Conservation (phyloP, 1,284 basidiomycete genomes). For the Leccinum pallidistipes region DNA sequence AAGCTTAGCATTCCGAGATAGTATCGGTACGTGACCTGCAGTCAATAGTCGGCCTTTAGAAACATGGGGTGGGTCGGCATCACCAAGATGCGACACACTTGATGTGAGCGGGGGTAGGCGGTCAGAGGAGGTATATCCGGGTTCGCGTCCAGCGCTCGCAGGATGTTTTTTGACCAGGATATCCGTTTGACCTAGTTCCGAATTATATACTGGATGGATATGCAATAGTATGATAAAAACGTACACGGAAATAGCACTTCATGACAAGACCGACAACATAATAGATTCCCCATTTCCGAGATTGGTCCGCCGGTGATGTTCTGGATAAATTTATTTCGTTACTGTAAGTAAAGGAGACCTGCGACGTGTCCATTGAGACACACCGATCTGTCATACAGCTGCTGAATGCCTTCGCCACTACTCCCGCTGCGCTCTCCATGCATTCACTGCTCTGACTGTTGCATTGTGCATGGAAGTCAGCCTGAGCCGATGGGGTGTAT, state of each 20-base stretch:
- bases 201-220: neutral
- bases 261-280: slow-evolving; percentile 91
- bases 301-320: slow-evolving; percentile 66
- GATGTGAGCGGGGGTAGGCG: slow-evolving; percentile 81
- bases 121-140: slow-evolving; percentile 79
- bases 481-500: slow-evolving; percentile 41
- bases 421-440: slow-evolving; percentile 90
- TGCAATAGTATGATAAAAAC: slow-evolving; percentile 27
- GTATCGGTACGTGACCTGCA: slow-evolving; percentile 85
- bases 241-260: slow-evolving; percentile 92
- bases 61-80: neutral
- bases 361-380: slow-evolving; percentile 14
- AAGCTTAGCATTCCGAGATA: slow-evolving; percentile 95
- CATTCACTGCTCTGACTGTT: slow-evolving; percentile 64
- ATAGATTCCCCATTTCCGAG: slow-evolving; percentile 93
- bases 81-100: slow-evolving; percentile 51
- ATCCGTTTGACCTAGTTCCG: slow-evolving; percentile 78
- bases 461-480: slow-evolving; percentile 62
- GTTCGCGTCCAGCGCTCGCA: slow-evolving; percentile 86
- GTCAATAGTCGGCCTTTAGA: slow-evolving; percentile 14
- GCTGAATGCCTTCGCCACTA: slow-evolving; percentile 91
- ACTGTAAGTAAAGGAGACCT: neutral
- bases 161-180: slow-evolving; percentile 88
- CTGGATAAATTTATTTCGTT: slow-evolving; percentile 34
- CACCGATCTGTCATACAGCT: slow-evolving; percentile 89